These are phyloP conservation scores for Xylariales sp. DNA, from an alignment of 2,329 filamentous ascomycete genomes.

Conservation along the genomic window DNA sequence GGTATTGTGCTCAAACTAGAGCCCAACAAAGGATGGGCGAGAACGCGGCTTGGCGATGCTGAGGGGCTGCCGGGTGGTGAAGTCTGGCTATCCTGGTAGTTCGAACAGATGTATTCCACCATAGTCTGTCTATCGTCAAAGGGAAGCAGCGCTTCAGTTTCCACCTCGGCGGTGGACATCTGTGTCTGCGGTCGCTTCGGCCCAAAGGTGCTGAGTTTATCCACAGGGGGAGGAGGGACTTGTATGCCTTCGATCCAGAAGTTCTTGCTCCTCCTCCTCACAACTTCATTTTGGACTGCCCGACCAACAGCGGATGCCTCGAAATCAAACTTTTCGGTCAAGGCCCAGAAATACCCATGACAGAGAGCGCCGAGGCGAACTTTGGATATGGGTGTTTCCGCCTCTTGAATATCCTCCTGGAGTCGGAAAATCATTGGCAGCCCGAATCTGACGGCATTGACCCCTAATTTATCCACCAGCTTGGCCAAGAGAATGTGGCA, in stretches of 20 bases:
- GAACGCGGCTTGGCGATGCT: slow-evolving; percentile 61
- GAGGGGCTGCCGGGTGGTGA: slow-evolving; percentile 69
- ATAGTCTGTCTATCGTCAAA: slow-evolving; percentile 71
- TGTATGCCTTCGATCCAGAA: slow-evolving; percentile 76
- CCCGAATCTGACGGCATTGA: slow-evolving; percentile 75
- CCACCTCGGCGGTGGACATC: slow-evolving; percentile 49
- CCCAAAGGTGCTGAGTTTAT: slow-evolving; percentile 55
- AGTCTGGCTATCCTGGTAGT: slow-evolving; percentile 59
- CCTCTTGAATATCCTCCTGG: slow-evolving; percentile 74
- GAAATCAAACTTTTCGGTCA: slow-evolving; percentile 75
- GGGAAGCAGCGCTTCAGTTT: slow-evolving; percentile 62
- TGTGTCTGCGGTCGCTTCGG: slow-evolving; percentile 35
- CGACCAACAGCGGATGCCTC: slow-evolving; percentile 65
- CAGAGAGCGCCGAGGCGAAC: slow-evolving; percentile 79
- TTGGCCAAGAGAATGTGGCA: slow-evolving; percentile 73
- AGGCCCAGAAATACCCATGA: slow-evolving; percentile 81
- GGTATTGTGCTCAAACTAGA: slow-evolving; percentile 37
- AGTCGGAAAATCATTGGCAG: slow-evolving; percentile 86
- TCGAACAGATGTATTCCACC: slow-evolving; percentile 68
- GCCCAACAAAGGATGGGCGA: slow-evolving; percentile 58
- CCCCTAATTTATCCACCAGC: slow-evolving; percentile 71
- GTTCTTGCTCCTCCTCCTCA: slow-evolving; percentile 65
- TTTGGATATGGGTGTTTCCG: slow-evolving; percentile 64
- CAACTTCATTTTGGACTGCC: slow-evolving; percentile 72
- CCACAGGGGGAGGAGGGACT: slow-evolving; percentile 62